These are phyloP conservation scores for Sarocladium oryzae DNA, from an alignment of 2,329 filamentous ascomycete genomes.

Conservation along the genomic window DNA sequence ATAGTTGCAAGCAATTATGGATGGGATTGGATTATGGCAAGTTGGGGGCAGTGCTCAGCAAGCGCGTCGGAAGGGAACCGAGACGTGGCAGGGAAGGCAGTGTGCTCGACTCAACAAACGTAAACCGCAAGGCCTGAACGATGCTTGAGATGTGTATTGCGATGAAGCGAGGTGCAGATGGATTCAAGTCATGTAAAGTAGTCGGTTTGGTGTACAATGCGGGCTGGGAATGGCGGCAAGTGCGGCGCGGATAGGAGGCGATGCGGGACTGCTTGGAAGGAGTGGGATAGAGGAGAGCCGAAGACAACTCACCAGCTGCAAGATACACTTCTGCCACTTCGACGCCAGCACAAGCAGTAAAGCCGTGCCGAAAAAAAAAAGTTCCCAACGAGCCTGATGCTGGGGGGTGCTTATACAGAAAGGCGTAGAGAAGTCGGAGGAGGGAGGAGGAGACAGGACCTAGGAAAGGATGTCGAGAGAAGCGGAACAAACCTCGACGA, in stretches of 20 bases:
- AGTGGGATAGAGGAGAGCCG: background rate
- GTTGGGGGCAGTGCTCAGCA: background rate
- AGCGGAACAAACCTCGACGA: background rate
- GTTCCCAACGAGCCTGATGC: background rate
- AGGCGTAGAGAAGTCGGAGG: background rate
- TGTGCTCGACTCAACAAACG: too few relatives aligned
- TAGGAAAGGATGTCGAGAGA: background rate
- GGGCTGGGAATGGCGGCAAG: background rate
- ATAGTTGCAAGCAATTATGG: background rate
- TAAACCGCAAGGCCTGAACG: background rate
- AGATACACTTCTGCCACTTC: background rate
- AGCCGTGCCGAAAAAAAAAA: slow-evolving; percentile 4
- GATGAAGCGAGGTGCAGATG: background rate
- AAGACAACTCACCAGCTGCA: background rate
- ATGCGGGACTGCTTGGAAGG: background rate
- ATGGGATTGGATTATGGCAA: background rate
- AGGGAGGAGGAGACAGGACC: background rate
- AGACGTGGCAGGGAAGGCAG: background rate
- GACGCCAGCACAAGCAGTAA: background rate
- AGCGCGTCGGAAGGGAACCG: slow-evolving; percentile 6
- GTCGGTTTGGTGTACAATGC: background rate
- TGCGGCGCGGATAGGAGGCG: background rate
- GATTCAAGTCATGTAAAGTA: background rate
- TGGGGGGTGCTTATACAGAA: background rate
- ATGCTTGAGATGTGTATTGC: too few relatives aligned